Conservation (phyloP, 2,329 filamentous ascomycete genomes). For the Sclerotinia borealis region DNA sequence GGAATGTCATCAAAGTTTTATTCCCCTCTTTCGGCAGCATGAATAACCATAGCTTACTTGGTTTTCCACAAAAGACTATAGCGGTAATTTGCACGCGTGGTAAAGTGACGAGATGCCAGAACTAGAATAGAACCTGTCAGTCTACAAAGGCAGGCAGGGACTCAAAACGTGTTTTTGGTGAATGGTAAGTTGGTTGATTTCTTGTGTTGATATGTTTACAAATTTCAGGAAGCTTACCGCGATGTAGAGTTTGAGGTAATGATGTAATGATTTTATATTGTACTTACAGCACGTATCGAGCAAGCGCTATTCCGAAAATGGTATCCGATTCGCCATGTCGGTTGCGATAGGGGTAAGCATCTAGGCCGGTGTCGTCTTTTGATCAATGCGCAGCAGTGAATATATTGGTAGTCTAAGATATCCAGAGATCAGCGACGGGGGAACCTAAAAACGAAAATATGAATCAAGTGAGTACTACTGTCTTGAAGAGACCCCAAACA, state of each 20-base stretch:
- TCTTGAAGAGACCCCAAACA: no score
- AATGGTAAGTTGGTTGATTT: background rate
- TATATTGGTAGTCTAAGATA: no score
- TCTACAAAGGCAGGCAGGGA: no score
- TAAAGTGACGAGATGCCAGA: no score
- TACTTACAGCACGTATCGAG: no score
- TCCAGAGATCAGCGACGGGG: no score
- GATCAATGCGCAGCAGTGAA: background rate
- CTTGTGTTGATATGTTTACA: background rate
- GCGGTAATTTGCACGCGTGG: background rate
- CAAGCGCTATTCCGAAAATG: background rate
- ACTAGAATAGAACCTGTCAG: no score
- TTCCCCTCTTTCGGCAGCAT: slow-evolving; percentile 21
- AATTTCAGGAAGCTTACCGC: background rate
- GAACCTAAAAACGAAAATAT: no score
- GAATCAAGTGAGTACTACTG: no score
- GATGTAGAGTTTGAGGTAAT: background rate
- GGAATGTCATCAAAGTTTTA: slow-evolving; percentile 20
- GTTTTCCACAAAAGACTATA: slow-evolving; percentile 28
- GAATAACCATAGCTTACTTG: slow-evolving; percentile 24
- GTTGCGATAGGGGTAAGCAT: background rate
- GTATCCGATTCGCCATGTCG: background rate
- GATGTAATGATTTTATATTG: no score
- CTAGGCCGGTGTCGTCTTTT: background rate
- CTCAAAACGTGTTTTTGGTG: no score